Evolutionary conservation across 495 filamentous ascomycete genomes (phyloP).

Genomic region (Lineolata rhizophorae): DNA sequence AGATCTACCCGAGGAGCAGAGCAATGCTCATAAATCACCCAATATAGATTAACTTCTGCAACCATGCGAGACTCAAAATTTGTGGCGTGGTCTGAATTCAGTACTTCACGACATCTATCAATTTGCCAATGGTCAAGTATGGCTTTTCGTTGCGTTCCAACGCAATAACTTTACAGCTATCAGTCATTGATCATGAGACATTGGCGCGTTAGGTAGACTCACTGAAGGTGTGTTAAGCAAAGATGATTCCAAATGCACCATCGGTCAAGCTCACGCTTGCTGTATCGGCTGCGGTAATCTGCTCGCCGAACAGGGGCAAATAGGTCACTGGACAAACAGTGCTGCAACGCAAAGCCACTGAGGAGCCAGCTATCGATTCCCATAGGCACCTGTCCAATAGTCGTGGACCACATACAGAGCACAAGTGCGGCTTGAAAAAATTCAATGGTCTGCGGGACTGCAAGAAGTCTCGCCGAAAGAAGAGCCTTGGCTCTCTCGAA

Average conservation of each 20-base stretch:
- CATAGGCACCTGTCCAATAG: slow-evolving; percentile 24
- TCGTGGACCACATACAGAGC: slow-evolving; percentile 26
- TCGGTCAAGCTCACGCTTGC: slow-evolving; percentile 11
- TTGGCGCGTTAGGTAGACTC: too few relatives aligned
- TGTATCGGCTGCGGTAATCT: background rate
- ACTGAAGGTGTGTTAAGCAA: slow-evolving; percentile 24
- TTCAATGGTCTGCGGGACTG: slow-evolving; percentile 20
- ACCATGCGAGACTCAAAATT: slow-evolving; percentile 28
- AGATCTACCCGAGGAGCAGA: slow-evolving; percentile 13
- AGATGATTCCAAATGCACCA: slow-evolving; percentile 27
- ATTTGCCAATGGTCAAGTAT: slow-evolving; percentile 21
- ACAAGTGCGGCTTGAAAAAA: slow-evolving; percentile 25
- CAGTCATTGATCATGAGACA: too few relatives aligned
- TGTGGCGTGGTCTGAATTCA: slow-evolving; percentile 20
- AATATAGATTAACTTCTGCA: slow-evolving; percentile 23
- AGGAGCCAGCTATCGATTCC: slow-evolving; percentile 27
- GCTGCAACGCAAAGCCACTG: slow-evolving; percentile 24
- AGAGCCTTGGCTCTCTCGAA: slow-evolving; percentile 20
- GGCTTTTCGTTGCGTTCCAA: slow-evolving; percentile 22
- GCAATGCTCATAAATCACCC: slow-evolving; percentile 21
- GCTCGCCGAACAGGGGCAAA: slow-evolving; percentile 12
- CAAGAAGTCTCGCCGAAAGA: slow-evolving; percentile 16
- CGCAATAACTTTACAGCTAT: too few relatives aligned
- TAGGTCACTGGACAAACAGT: slow-evolving; percentile 19
- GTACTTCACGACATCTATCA: slow-evolving; percentile 16